Conservation (phyloP, 2,329 filamentous ascomycete genomes). For the Pseudogymnoascus sp. region DNA sequence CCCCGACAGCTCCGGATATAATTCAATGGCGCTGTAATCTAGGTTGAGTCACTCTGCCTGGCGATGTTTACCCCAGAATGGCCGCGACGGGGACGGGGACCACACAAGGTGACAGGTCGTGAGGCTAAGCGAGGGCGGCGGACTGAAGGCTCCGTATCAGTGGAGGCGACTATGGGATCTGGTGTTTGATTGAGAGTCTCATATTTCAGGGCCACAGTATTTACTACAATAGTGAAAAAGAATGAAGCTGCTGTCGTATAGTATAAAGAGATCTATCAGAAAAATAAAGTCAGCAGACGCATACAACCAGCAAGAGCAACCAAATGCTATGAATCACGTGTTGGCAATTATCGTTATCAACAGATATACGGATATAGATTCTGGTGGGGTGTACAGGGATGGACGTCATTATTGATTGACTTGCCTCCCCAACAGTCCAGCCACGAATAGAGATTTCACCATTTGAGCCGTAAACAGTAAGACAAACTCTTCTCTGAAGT, state of each 20-base stretch:
- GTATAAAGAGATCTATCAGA: background rate
- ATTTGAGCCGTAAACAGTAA: background rate
- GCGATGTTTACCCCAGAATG: background rate
- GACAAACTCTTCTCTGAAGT: background rate
- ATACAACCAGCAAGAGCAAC: background rate
- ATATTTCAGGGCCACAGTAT: background rate
- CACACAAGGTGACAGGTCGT: background rate
- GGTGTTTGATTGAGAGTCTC: background rate
- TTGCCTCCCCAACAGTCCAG: slow-evolving; percentile 1
- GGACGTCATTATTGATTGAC: slow-evolving; percentile 9
- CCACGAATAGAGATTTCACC: slow-evolving; percentile 8
- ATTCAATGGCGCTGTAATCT: background rate
- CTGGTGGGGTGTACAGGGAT: slow-evolving; percentile 6
- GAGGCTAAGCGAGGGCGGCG: background rate
- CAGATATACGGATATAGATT: slow-evolving; percentile 2
- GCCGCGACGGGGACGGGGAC: background rate
- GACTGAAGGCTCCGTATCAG: background rate
- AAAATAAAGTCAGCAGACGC: background rate
- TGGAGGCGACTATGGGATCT: background rate
- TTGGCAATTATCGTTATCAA: background rate
- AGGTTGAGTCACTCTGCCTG: background rate
- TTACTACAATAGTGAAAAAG: background rate
- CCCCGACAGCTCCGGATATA: background rate
- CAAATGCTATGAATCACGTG: background rate
- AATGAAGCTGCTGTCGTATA: background rate